Evolutionary conservation across 345 rosid species (phyloP).

Genomic region (Populus simonii): DNA sequence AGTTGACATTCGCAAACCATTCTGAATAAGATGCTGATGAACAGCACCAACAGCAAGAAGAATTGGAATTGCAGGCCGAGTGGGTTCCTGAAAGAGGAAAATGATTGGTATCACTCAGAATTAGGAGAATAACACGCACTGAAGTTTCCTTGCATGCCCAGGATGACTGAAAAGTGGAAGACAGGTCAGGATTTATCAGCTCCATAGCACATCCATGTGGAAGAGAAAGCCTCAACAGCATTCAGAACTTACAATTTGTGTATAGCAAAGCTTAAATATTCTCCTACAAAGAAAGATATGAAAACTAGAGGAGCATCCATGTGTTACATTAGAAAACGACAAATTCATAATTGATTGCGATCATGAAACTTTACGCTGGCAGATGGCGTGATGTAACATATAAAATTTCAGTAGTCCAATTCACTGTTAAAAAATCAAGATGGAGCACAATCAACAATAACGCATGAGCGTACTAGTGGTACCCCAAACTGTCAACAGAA

Average conservation of each 20-base stretch:
- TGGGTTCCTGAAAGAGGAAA: conserved; percentile 63
- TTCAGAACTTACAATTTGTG: neutral
- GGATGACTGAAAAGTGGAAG: conserved; percentile 1
- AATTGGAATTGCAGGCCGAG: conserved; percentile 89
- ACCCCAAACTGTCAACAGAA: neutral
- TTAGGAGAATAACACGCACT: neutral
- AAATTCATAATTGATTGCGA: neutral
- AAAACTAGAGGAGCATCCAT: neutral
- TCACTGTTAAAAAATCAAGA: neutral
- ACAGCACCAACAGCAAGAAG: conserved; percentile 97
- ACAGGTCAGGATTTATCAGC: neutral
- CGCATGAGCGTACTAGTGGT: neutral
- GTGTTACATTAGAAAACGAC: neutral
- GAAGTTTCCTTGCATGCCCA: neutral
- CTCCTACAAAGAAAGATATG: neutral
- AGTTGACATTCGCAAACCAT: conserved; percentile 91
- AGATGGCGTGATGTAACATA: neutral
- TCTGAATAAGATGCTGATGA: conserved; percentile 98
- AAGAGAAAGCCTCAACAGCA: neutral
- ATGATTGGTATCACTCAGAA: conserved; percentile 1
- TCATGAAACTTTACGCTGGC: neutral
- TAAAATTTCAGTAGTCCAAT: neutral
- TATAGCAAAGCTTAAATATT: neutral
- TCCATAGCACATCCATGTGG: neutral
- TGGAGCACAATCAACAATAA: neutral